Base-by-base conservation (phyloP, 331 rosid genomes). In the Phaseolus coccineus region DNA sequence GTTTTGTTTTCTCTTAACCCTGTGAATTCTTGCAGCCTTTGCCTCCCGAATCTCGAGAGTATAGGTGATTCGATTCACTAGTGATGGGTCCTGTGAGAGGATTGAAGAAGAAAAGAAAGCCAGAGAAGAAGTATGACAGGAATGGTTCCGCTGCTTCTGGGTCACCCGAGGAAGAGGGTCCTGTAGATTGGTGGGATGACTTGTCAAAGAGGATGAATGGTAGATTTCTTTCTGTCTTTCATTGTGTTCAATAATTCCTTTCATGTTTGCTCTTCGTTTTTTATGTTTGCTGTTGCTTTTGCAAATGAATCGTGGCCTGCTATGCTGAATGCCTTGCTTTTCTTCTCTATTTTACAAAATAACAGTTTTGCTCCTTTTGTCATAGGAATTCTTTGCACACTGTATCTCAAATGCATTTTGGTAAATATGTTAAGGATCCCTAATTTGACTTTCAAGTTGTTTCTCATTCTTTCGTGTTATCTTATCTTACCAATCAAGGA, bases 11-110 rank as follows among this genome's bases (percentile, higher is more conserved):
- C 12, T 57, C 81, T 70, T 73, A 53, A 42, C 40, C 42, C 40
- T 51, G 73, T 86, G 82, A 80, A 70, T 80, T 84, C 15, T 72
- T 31, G 66, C 47, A 69, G 79, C 44, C 77, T 82, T 73, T 79
- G 44, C 66, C 35, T 70, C 35, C 56, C 57, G 76, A 83, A 81
- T 80, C 71, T 39, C 69, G 79, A 84, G 86, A 84, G 85, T 82
- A 56, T 82, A 87, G 84, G 30, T 88, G 84, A 77, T 87, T 90
- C 73, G 78, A 84, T 87, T 90, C 37, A n/a, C 71, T 81, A 62
- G 70, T 44, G 69, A 91, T 91, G 98, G 97, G 88, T 91, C 97
- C 92, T 85, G 80, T 84, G 24, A 86, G 90, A 85, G 96, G 97
- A 39, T 71, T 83, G 0, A 93, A 75, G 71, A 93, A 84, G 87